Percentiles rank a stretch among this genome's conserved stretches.
Evolutionary conservation across 2,329 filamentous ascomycete genomes (phyloP).

Genomic region (Colletotrichum echinochloae): DNA sequence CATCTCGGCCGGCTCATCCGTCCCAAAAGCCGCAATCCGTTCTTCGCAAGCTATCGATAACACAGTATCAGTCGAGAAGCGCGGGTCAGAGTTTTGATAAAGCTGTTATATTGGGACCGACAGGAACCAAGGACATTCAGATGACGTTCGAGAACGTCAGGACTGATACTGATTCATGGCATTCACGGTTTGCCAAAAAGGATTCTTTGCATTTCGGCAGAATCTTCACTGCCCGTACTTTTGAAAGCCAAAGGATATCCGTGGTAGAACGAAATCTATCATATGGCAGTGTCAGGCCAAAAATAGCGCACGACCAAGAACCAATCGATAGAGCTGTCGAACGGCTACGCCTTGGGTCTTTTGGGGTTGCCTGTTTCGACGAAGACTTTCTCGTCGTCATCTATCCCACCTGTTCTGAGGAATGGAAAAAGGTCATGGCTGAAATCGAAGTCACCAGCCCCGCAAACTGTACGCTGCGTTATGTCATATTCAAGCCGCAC

Average conservation of each 20-base stretch:
- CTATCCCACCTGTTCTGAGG: constrained; percentile 52
- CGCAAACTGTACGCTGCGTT: constrained; percentile 47
- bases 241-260: constrained; percentile 39
- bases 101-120: constrained; percentile 27
- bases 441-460: constrained; percentile 39
- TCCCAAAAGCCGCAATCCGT: not conserved
- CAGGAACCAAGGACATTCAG: constrained; percentile 19
- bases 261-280: constrained; percentile 28
- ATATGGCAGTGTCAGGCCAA: constrained; percentile 36
- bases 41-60: constrained; percentile 27
- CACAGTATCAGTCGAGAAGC: constrained; percentile 30
- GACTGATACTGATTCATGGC: constrained; percentile 43
- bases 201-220: constrained; percentile 50
- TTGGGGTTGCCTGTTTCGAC: constrained; percentile 51
- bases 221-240: constrained; percentile 50
- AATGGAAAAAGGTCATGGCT: constrained; percentile 47
- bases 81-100: constrained; percentile 26
- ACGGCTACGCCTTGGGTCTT: constrained; percentile 51
- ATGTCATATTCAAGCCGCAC: constrained; percentile 52
- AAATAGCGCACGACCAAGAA: constrained; percentile 1
- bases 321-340: constrained; percentile 48
- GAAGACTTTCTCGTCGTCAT: constrained; percentile 54
- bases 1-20: not conserved
- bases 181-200: constrained; percentile 44
- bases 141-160: constrained; percentile 37